Evolutionary conservation across 2,329 filamentous ascomycete species (phyloP).

Genomic region (Penicillium polonicum): DNA sequence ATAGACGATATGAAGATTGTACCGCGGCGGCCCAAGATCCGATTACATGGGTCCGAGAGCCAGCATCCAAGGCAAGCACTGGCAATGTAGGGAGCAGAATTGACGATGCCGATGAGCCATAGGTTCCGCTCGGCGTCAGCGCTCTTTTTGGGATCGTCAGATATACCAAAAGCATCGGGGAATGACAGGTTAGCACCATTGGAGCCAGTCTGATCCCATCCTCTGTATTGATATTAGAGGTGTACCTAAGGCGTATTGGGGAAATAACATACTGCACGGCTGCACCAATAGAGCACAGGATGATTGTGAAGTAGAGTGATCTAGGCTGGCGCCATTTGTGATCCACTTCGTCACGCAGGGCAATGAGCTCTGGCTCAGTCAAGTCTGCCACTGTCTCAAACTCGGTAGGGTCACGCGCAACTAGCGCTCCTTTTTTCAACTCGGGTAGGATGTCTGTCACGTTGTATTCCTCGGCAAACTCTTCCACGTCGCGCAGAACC

Average conservation of each 20-base stretch:
- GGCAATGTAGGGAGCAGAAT: conserved; percentile 57
- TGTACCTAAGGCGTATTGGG: background rate
- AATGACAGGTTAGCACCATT: conserved; percentile 52
- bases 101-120: conserved; percentile 67
- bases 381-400: conserved; percentile 48
- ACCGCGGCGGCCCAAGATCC: conserved; percentile 59
- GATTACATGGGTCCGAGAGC: conserved; percentile 65
- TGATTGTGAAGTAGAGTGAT: conserved; percentile 52
- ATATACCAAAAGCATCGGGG: conserved; percentile 48
- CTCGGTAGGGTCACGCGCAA: conserved; percentile 50
- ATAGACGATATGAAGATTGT: conserved; percentile 64
- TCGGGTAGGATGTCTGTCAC: conserved; percentile 43
- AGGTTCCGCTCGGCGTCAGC: conserved; percentile 44
- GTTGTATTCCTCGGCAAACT: conserved; percentile 43
- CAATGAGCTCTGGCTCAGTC: conserved; percentile 42
- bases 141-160: conserved; percentile 30
- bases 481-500: conserved; percentile 44
- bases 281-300: conserved; percentile 53
- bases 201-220: conserved; percentile 37
- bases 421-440: conserved; percentile 50
- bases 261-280: conserved; percentile 47
- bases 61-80: conserved; percentile 59
- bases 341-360: conserved; percentile 47
- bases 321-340: conserved; percentile 53
- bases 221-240: conserved; percentile 16